Base-by-base conservation (phyloP, 1,284 basidiomycete species). In the Boletus mariae region DNA sequence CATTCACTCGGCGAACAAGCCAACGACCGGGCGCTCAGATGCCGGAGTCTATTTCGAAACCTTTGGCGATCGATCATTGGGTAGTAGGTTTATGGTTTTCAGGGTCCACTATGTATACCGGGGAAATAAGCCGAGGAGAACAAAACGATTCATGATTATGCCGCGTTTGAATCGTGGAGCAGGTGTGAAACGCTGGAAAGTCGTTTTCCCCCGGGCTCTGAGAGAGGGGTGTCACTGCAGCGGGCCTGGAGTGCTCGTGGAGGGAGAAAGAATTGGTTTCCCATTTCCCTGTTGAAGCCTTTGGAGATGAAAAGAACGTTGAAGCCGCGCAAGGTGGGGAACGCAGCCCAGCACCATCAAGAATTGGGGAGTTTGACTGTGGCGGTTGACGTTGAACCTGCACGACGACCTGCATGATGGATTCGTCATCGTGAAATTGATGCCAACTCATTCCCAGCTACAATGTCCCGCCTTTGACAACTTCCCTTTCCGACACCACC, bases 1-100 rank as follows among this genome's bases (percentile, higher is more conserved):
- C 20, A 17, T 44, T 29, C 26, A 44, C n/a, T 44, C 51, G 60
- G 62, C 42, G 2, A 53, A 4, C 46, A 46, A 46, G 5, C 54
- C 62, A 58, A 40, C 20, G 1, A 1, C 53, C 51, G 61, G 9
- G 20, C 8, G 9, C 4, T 40, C 25, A 43, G n/a, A 52, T 45
- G 48, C 49, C 42, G 38, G 38, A 7, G n/a, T n/a, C 0, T 15
- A 23, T 43, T 43, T 40, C 11, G 32, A 42, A 49, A 31, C 10
- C 26, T 35, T 20, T n/a, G 28, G 11, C 8, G 40, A 41, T 47
- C 29, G 37, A 57, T 40, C 35, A 15, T 9, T 20, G n/a, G 3
- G 5, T 5, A n/a, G 44, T 7, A 32, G 2, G 29, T 13, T 43
- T n/a, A 37, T 7, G 25, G 8, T 15, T 28, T 17, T 23, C 20